Conservation (phyloP, 2,329 filamentous ascomycete species). For the Elsinoe necatrix region DNA sequence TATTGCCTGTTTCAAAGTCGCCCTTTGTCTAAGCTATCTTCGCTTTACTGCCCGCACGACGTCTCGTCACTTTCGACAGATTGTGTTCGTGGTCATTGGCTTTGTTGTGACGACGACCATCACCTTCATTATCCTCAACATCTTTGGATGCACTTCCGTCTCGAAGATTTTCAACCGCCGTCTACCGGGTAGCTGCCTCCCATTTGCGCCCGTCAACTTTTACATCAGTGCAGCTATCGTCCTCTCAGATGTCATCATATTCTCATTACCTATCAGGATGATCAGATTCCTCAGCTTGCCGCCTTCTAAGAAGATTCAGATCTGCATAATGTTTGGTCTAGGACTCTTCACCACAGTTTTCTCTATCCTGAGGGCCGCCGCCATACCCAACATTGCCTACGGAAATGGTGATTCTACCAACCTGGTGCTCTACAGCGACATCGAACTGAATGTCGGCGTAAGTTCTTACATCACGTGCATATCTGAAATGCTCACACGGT, state of each 20-base stretch:
- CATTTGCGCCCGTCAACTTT: constrained; percentile 9
- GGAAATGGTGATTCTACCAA: constrained; percentile 8
- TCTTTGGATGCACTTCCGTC: constrained; percentile 10
- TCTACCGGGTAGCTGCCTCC: constrained; percentile 1
- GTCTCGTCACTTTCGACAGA: background rate
- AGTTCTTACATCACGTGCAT: too few relatives aligned
- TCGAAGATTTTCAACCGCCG: constrained; percentile 7
- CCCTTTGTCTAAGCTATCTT: constrained; percentile 8
- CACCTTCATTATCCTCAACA: constrained; percentile 8
- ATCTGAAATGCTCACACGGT: background rate
- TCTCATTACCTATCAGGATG: constrained; percentile 3
- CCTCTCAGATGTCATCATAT: constrained; percentile 7
- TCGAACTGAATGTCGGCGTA: constrained; percentile 13
- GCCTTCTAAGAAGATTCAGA: constrained; percentile 7
- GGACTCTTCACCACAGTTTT: constrained; percentile 13
- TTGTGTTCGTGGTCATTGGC: background rate
- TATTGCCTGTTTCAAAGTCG: constrained; percentile 13
- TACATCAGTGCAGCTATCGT: constrained; percentile 11
- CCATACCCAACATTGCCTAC: constrained; percentile 9
- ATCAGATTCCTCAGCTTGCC: background rate
- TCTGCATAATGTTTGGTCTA: constrained; percentile 7
- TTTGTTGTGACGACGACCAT: constrained; percentile 7
- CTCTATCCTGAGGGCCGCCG: constrained; percentile 1
- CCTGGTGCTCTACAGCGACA: constrained; percentile 6
- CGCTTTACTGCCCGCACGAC: constrained; percentile 10